Evolutionary conservation across 169 alveolate species (phyloP), one percentile per base, ranked within the genome.

Genomic region (Babesia bovis): DNA sequence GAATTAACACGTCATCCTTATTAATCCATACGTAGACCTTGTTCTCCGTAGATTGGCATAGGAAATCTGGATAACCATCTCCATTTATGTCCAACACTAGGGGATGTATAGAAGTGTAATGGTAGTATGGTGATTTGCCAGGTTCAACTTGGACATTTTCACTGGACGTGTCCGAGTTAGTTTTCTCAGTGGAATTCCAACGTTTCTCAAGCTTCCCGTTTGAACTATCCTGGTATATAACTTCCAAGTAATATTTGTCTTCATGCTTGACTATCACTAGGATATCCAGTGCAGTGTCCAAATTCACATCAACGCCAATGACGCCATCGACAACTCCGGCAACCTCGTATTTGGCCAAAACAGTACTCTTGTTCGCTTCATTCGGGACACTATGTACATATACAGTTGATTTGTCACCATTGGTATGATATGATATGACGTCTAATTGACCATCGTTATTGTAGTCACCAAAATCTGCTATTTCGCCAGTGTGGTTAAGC

Each of bases 31-130:
- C 67, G 49, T 85, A 87, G 3, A 90, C 53, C 35, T 56, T 69
- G 33, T 69, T 74, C 19, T 59, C 66, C 0, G 53, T 58, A n/a
- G 86, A 81, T 57, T 88, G 93, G 28, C 74, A 83, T 56, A 88
- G 58, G 25, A 88, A 41, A 82, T 91, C 95, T 5, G 84, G 83
- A 61, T 52, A 28, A 1, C 95, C 94, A 83, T 91, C 95, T 15
- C 93, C 90, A 72, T 91, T 90, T 21, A 91, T 85, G 66, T 91
- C 95, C 52, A 89, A 83, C 12, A 84, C 90, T 21, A 91, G 51
- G 21, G 94, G 94, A 44, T 91, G 88, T 41, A 91, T 85, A 25
- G 83, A 70, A 6, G 91, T 72, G 47, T 58, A 85, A 38, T 82
- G 83, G 52, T 81, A 50, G 9, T 19, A 3, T n/a, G n/a, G n/a